Percentiles rank a stretch among this genome's conserved stretches.
These are phyloP conservation scores for Trichocladium antarcticum DNA, from an alignment of 495 filamentous ascomycete genomes.

Conservation along the genomic window DNA sequence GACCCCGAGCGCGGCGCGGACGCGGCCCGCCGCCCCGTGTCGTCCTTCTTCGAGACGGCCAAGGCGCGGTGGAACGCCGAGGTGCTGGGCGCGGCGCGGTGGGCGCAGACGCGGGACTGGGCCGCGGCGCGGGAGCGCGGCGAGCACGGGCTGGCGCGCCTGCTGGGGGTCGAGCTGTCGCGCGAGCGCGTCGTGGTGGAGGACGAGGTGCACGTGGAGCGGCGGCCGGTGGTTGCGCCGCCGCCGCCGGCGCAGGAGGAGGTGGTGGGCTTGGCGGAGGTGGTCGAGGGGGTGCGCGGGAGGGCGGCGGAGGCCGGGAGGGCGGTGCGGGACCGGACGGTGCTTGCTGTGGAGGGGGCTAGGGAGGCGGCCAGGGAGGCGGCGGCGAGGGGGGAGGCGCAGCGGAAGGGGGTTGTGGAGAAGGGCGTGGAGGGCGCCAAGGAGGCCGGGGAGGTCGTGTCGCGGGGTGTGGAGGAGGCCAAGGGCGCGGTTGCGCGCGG, in stretches of 20 bases:
- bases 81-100: constrained; percentile 53
- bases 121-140: constrained; percentile 44
- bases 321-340: constrained; percentile 3
- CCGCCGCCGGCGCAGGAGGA: constrained; percentile 18
- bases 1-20: too few species aligned
- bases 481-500: constrained; percentile 17
- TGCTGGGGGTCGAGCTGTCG: constrained; percentile 11
- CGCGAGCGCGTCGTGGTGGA: background rate
- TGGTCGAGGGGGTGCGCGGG: background rate
- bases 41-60: constrained; percentile 48
- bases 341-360: background rate
- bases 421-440: background rate
- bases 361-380: constrained; percentile 17
- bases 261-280: constrained; percentile 9
- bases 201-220: constrained; percentile 17
- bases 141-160: constrained; percentile 32
- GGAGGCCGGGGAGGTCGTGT: background rate
- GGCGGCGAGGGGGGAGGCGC: constrained; percentile 10
- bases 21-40: constrained; percentile 4
- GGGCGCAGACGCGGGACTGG: constrained; percentile 57
- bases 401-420: background rate
- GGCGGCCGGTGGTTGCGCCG: constrained; percentile 10
- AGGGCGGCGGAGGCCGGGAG: background rate
- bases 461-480: constrained; percentile 24
- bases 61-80: constrained; percentile 78